These are phyloP conservation scores for Neonectria neomacrospora DNA, from an alignment of 2,329 filamentous ascomycete species.

Conservation along the genomic window DNA sequence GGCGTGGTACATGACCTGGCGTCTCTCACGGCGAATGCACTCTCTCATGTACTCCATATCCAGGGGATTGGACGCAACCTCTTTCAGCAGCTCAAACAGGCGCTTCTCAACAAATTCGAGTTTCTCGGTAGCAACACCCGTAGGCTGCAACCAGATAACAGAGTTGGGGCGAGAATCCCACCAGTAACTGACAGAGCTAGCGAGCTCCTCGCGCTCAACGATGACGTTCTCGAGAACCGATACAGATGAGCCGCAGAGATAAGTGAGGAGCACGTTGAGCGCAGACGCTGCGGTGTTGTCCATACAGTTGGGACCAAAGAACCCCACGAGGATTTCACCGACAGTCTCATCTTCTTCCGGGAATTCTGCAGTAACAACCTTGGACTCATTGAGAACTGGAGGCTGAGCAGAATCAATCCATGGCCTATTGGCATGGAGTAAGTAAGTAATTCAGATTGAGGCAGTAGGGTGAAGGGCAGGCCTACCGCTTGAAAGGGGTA, in stretches of 20 bases:
- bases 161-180: constrained; percentile 83
- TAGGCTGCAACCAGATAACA: constrained; percentile 86
- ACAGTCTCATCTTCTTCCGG: constrained; percentile 96
- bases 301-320: constrained; percentile 85
- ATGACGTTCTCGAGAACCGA: constrained; percentile 91
- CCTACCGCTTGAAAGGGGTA: constrained; percentile 76
- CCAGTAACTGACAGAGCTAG: constrained; percentile 84
- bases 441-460: constrained; percentile 11
- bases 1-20: constrained; percentile 84
- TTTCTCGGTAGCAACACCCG: constrained; percentile 87
- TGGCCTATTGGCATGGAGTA: constrained; percentile 58
- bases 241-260: constrained; percentile 92
- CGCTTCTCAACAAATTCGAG: constrained; percentile 85
- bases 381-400: constrained; percentile 75
- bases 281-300: constrained; percentile 76
- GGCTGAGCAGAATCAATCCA: constrained; percentile 91
- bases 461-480: neutral
- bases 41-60: constrained; percentile 93
- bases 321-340: constrained; percentile 86
- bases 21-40: constrained; percentile 82
- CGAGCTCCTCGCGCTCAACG: constrained; percentile 92
- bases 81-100: constrained; percentile 83
- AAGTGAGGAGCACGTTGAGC: constrained; percentile 82
- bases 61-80: constrained; percentile 81
- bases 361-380: constrained; percentile 85